phyloP scores from a whole-genome alignment of 2,329 filamentous ascomycete species.

The Coccinonectria pachysandricola region DNA sequence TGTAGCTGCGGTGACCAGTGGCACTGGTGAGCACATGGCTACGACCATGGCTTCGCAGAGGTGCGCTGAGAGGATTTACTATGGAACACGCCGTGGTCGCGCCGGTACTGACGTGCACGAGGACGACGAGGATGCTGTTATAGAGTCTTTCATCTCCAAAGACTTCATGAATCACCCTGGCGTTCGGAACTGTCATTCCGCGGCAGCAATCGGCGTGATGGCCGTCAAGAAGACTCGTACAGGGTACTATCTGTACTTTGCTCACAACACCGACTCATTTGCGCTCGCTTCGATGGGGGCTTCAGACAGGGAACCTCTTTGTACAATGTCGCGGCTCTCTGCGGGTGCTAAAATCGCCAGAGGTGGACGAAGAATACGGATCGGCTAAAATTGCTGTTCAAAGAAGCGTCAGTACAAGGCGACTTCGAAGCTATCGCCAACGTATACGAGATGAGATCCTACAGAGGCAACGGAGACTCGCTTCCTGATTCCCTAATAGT shows the following conservation, averaged over 20 bases:
- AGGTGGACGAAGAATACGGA: conserved; percentile 40
- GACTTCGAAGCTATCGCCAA: too few species aligned
- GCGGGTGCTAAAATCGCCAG: conserved; percentile 42
- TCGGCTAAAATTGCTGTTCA: conserved; percentile 20
- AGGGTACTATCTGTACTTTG: conserved; percentile 81
- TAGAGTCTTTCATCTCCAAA: conserved; percentile 68
- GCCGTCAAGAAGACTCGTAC: conserved; percentile 72
- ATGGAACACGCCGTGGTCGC: conserved; percentile 48
- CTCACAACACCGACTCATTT: conserved; percentile 86
- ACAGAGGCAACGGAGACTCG: background rate
- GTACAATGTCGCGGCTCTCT: conserved; percentile 75
- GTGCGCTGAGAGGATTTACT: conserved; percentile 77
- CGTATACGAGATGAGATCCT: too few species aligned
- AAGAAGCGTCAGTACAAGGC: too few species aligned
- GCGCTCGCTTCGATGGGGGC: conserved; percentile 84
- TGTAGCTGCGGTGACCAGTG: conserved; percentile 81
- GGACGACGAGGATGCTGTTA: conserved; percentile 64
- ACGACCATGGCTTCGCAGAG: conserved; percentile 84
- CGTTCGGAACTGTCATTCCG: conserved; percentile 66
- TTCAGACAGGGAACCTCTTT: conserved; percentile 61
- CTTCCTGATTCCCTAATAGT: too few species aligned
- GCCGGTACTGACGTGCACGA: conserved; percentile 54
- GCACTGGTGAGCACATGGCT: conserved; percentile 96
- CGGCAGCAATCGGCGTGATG: conserved; percentile 85
- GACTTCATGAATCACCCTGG: conserved; percentile 92